phyloP scores from a whole-genome alignment of 2,329 filamentous ascomycete species.

The Ascomycota sp. region DNA sequence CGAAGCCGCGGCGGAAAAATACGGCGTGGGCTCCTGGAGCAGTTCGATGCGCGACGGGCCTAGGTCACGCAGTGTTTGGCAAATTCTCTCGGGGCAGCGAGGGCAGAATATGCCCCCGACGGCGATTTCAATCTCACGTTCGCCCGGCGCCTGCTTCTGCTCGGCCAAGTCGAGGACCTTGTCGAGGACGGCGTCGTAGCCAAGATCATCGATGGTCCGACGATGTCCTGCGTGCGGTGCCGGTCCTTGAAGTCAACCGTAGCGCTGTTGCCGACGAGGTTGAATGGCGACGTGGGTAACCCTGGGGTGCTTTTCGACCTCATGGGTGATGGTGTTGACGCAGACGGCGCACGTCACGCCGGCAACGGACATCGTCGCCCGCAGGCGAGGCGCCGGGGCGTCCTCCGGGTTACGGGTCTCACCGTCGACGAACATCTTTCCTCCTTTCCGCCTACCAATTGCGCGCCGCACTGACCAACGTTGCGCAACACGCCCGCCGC shows the following conservation, averaged over 20 bases:
- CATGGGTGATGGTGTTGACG: conserved; percentile 38
- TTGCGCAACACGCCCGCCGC: no score
- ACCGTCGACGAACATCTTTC: conserved; percentile 5
- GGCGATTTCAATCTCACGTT: conserved; percentile 40
- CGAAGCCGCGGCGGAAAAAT: conserved; percentile 49
- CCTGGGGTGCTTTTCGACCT: conserved; percentile 34
- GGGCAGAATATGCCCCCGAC: conserved; percentile 58
- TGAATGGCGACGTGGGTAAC: conserved; percentile 41
- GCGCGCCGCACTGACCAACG: no score
- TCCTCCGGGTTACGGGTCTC: background rate
- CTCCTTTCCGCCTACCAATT: no score
- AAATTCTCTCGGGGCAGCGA: conserved; percentile 43
- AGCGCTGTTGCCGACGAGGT: conserved; percentile 47
- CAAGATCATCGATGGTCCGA: conserved; percentile 37
- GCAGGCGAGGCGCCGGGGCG: conserved; percentile 14
- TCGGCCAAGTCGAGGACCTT: conserved; percentile 22
- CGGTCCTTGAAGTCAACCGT: conserved; percentile 30
- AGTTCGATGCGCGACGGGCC: conserved; percentile 28
- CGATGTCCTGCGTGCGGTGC: conserved; percentile 12
- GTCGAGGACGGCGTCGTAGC: conserved; percentile 43
- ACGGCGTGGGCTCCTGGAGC: conserved; percentile 30
- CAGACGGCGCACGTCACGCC: conserved; percentile 61
- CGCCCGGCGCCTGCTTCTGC: conserved; percentile 15
- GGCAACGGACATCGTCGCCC: conserved; percentile 36
- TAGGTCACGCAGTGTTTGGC: conserved; percentile 31